Conservation (phyloP, 108 stramenopile species). For the Ochromonas danica region DNA sequence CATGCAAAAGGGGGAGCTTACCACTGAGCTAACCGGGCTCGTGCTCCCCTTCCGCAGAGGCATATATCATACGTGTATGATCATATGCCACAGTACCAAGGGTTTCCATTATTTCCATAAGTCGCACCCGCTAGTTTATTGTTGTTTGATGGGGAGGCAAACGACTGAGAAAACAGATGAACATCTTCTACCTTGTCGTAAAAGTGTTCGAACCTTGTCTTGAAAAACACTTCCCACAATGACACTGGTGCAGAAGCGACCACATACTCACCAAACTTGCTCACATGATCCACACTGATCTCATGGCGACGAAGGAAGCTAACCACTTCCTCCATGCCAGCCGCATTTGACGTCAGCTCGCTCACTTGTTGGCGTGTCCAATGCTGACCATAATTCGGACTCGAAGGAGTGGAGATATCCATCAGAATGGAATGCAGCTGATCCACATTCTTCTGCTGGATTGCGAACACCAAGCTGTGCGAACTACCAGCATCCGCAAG, state of each 20-base stretch:
- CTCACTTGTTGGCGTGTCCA: not conserved
- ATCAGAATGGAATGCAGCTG: not conserved
- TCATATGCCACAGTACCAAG: too few species aligned
- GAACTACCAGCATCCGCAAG: too few species aligned
- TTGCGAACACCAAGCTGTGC: not conserved
- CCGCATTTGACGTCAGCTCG: not conserved
- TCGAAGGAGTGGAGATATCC: not conserved
- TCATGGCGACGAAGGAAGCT: not conserved
- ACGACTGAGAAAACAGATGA: too few species aligned
- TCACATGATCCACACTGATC: not conserved
- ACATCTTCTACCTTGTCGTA: too few species aligned
- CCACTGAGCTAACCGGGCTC: too few species aligned
- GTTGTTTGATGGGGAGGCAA: too few species aligned
- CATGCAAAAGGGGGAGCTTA: too few species aligned
- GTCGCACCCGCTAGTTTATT: too few species aligned
- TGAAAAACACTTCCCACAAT: not conserved
- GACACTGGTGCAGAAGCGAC: not conserved
- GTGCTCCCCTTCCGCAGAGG: too few species aligned
- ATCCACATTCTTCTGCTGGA: not conserved
- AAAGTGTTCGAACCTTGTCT: not conserved
- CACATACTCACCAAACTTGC: not conserved
- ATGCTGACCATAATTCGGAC: not conserved
- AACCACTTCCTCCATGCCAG: not conserved
- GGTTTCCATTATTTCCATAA: too few species aligned
- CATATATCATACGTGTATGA: too few species aligned